Conservation (phyloP, 768 basidiomycete genomes). For the Leucocoprinus leucothites region DNA sequence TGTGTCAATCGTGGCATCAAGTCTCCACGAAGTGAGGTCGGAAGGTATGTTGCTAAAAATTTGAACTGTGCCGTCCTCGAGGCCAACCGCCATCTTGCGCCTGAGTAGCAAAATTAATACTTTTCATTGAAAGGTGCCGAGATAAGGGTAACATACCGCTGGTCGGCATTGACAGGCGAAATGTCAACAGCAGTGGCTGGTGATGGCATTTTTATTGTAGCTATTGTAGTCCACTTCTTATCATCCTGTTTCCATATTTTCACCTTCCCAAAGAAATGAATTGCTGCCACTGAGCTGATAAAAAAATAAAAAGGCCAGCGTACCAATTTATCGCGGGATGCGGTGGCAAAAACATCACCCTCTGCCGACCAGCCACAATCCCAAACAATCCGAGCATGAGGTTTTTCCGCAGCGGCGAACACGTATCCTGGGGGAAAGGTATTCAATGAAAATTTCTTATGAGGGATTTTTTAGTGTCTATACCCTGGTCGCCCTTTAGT, state of each 20-base stretch:
- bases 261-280: constrained; percentile 45
- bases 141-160: constrained; percentile 36
- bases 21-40: constrained; percentile 41
- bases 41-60: constrained; percentile 45
- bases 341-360: constrained; percentile 83
- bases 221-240: constrained; percentile 50
- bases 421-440: constrained; percentile 46
- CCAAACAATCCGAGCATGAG: constrained; percentile 93
- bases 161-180: constrained; percentile 31
- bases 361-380: constrained; percentile 86
- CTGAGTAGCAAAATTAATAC: constrained; percentile 20
- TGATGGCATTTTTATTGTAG: constrained; percentile 67
- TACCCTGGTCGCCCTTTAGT: constrained; percentile 39
- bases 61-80: constrained; percentile 76
- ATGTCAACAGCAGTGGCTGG: constrained; percentile 81
- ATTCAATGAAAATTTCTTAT: background rate
- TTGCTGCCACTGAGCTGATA: background rate
- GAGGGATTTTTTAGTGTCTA: background rate
- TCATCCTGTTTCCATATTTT: constrained; percentile 70
- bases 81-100: constrained; percentile 73
- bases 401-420: constrained; percentile 69
- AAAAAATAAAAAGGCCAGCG: constrained; percentile 15
- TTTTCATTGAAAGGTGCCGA: background rate
- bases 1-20: constrained; percentile 41
- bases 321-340: constrained; percentile 93